phyloP scores from a whole-genome alignment of 805 yeast genomes.

The Zygosaccharomyces siamensis region DNA sequence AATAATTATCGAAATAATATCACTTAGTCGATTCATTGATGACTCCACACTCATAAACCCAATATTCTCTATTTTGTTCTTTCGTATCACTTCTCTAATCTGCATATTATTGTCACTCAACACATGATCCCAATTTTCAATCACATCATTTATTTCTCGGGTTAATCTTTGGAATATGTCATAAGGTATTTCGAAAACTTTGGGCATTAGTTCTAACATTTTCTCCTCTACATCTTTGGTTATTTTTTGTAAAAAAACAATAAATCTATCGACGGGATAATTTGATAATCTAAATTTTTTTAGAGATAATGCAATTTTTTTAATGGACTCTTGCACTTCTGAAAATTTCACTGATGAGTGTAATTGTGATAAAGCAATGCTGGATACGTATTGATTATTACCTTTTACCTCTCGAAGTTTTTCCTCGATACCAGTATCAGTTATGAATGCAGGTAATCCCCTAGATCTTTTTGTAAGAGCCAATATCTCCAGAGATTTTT shows the following conservation, averaged over 20 bases:
- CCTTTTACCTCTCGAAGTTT: slow-evolving; percentile 47
- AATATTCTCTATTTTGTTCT: slow-evolving; percentile 59
- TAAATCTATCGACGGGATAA: slow-evolving; percentile 62
- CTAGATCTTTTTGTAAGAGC: slow-evolving; percentile 73
- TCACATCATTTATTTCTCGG: slow-evolving; percentile 31
- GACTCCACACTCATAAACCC: slow-evolving; percentile 58
- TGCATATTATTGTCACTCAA: slow-evolving; percentile 59
- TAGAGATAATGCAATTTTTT: slow-evolving; percentile 53
- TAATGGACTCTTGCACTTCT: slow-evolving; percentile 43
- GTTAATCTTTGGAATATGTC: slow-evolving; percentile 36
- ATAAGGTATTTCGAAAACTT: slow-evolving; percentile 44
- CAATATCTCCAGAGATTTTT: slow-evolving; percentile 54
- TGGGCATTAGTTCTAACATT: slow-evolving; percentile 38
- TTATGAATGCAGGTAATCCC: slow-evolving; percentile 63
- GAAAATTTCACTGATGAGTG: slow-evolving; percentile 42
- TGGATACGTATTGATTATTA: slow-evolving; percentile 62
- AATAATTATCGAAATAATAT: slow-evolving; percentile 41
- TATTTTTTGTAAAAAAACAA: slow-evolving; percentile 61
- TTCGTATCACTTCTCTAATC: slow-evolving; percentile 71
- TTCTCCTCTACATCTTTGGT: slow-evolving; percentile 51
- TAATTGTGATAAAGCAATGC: slow-evolving; percentile 63
- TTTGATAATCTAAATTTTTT: slow-evolving; percentile 54
- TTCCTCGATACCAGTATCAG: slow-evolving; percentile 64
- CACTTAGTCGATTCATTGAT: slow-evolving; percentile 38
- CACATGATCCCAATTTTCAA: slow-evolving; percentile 54